Base-by-base conservation (phyloP, 192 early-diverging fungal genomes). In the Coemansia sp. region DNA sequence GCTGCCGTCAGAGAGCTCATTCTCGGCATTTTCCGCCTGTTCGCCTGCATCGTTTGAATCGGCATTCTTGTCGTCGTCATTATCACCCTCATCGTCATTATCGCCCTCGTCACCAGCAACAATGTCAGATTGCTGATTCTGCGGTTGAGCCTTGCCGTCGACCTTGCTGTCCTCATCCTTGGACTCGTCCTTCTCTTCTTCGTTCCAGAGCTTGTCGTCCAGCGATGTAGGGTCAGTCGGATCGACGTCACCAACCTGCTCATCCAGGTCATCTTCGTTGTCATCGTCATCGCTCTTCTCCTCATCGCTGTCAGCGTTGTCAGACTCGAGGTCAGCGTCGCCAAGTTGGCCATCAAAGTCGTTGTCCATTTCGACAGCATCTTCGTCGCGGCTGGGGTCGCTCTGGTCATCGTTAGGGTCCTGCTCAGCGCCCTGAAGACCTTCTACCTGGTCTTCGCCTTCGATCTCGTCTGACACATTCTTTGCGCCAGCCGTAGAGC, bases 391-490 rank as follows among this genome's bases (percentile, higher is more conserved):
- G 7, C 84, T 82, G 21, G 87, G 81, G 55, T 92, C 88, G 12
- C 82, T 65, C 34, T 74, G 49, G 28, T 87, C 82, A 10, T 86
- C 69, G n/a, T 75, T 51, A 22, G 85, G 79, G 4, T 83, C 67
- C 28, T 81, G 60, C 58, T 82, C 68, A 27, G 92, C 88, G 71
- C 92, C 89, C 69, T 94, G 85, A 27, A 92, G 83, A 14, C 93
- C 97, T 52, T 95, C 87, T 4, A 99, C 89, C 73, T 99, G 93
- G 52, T 95, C 95, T 75, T 97, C 90, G 78, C 97, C 88, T 65
- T 98, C 97, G 69, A 99, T 96, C 68, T 99, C 91, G 56, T 98
- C 90, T 73, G 93, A 95, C 21, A 99, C 95, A 65, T 99, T 94
- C 80, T 98, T 94, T 12, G 86, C 77, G 49, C 84, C 84, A 0